Conservation (phyloP, 768 basidiomycete genomes). For the Pleurotus pulmonarius region DNA sequence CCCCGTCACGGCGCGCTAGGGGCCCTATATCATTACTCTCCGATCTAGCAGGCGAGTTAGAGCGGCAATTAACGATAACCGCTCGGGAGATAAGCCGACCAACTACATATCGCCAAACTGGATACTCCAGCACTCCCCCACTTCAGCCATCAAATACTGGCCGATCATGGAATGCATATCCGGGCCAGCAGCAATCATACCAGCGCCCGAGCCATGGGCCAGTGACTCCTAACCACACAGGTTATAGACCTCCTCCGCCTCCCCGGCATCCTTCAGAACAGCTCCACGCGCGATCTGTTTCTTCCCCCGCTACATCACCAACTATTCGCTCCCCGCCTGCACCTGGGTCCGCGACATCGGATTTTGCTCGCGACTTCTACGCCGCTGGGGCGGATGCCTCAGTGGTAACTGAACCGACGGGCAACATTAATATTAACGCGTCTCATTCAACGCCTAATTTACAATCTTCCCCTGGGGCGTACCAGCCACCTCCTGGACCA, state of each 20-base stretch:
- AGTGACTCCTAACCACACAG: not conserved
- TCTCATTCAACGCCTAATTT: slow-evolving; percentile 2
- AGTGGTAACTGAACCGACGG: not conserved
- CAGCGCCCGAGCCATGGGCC: not conserved
- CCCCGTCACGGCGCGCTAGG: not conserved
- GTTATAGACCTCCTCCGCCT: not conserved
- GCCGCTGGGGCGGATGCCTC: slow-evolving; percentile 33
- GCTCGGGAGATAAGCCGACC: slow-evolving; percentile 3
- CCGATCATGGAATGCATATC: not conserved
- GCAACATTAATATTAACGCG: not conserved
- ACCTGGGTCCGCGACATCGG: slow-evolving; percentile 27
- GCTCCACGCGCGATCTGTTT: not conserved
- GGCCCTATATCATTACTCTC: not conserved
- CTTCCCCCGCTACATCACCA: slow-evolving; percentile 5
- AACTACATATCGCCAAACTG: not conserved
- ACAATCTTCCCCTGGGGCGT: not conserved
- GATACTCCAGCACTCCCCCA: not conserved
- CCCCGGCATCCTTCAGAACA: not conserved
- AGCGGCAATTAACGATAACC: not conserved
- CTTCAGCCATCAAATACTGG: not conserved
- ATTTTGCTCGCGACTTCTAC: slow-evolving; percentile 65
- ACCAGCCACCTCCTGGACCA: slow-evolving; percentile 1
- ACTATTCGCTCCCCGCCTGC: slow-evolving; percentile 1
- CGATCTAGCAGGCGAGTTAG: slow-evolving; percentile 1
- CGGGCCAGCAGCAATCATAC: slow-evolving; percentile 5